Base-by-base conservation (phyloP, 2,329 filamentous ascomycete species). In the Dryadomyces quercivorus region DNA sequence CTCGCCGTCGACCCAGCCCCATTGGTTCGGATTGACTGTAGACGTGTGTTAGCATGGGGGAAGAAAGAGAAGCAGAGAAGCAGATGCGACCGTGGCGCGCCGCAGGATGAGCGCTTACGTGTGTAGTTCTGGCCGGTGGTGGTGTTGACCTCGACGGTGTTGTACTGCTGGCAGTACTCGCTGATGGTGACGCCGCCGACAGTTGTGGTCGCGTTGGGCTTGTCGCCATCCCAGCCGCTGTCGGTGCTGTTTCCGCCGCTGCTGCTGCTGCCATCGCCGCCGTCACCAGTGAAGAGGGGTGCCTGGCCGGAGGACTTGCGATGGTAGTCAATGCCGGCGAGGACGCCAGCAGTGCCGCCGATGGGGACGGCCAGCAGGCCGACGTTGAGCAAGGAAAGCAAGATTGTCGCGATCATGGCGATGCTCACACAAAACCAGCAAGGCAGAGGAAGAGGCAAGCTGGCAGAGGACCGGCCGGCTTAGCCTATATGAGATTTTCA, bases 21-120 rank as follows among this genome's bases (percentile, higher is more conserved):
- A 79, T 63, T 77, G 75, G 60, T 79, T 79, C 49, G 76, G 76
- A 60, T 79, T 78, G 54, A 78, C 76, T 78, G 55, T 7, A 10
- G 13, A 4, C 3, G 2, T 3, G 16, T 2, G 38, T 42, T 1
- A 26, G 36, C 36, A 22, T 5, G 16, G 7, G 50, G n/a, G 10
- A 50, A 15, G 18, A 15, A 26, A 21, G 21, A 18, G 69, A 16
- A 46, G 8, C 18, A 16, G 6, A 42, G 16, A 21, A 6, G 34
- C 21, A 18, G 34, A 31, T 31, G 26, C 26, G 38, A 42, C 38
- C 12, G 38, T 13, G 5, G 16, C 38, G 16, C 12, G 38, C 12
- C 12, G 16, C 12, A n/a, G 38, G 38, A 42, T 42, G 12, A 5
- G 16, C 12, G 12, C 74, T 67, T 61, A 77, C 76, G 60, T 51